Evolutionary conservation across 2,329 filamentous ascomycete species (phyloP), one percentile per base, ranked within the genome.

Genomic region (Cladosporium sp.): DNA sequence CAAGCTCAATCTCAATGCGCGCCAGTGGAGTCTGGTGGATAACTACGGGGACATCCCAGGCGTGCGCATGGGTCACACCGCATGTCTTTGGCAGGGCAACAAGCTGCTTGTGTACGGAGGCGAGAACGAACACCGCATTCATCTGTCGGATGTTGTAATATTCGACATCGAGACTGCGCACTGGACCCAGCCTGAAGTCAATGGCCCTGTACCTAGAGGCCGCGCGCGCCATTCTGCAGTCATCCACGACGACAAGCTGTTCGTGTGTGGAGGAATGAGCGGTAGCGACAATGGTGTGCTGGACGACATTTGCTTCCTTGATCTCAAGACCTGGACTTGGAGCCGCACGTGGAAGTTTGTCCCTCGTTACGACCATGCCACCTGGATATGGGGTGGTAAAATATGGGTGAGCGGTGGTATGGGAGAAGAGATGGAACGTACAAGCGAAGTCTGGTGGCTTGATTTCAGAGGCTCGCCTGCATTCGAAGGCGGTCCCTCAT

Each of bases 31-130:
- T 58, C 75, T 98, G 43, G 92, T 98, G 16, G 93, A 97, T 71
- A 98, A 98, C 70, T 98, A 95, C 73, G 93, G 93, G 29, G 92
- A 97, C 70, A 97, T 97, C 57, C 92, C 92, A 4, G 92, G 92
- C 12, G 92, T 97, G 43, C 84, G 92, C 58, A 97, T 97, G 93
- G 92, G 91, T 89, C 93, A 98, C 66, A 97, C 93, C 38, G 91
- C 93, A 22, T 95, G 88, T 29, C 77, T 98, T 1, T 96, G 95
- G 74, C 83, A 94, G 70, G 90, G 88, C 54, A 86, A 92, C 69
- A 97, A 97, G 69, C 77, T 98, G n/a, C 78, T 98, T 2, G 90
- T 98, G 1, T 98, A 96, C 65, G 93, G 93, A 50, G 93, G 93
- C 57, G 93, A 98, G 72, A 98, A 98, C 69, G 93, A 98, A 67